Evolutionary conservation across 345 rosid genomes (phyloP).

Genomic region (Aquilaria sinensis): DNA sequence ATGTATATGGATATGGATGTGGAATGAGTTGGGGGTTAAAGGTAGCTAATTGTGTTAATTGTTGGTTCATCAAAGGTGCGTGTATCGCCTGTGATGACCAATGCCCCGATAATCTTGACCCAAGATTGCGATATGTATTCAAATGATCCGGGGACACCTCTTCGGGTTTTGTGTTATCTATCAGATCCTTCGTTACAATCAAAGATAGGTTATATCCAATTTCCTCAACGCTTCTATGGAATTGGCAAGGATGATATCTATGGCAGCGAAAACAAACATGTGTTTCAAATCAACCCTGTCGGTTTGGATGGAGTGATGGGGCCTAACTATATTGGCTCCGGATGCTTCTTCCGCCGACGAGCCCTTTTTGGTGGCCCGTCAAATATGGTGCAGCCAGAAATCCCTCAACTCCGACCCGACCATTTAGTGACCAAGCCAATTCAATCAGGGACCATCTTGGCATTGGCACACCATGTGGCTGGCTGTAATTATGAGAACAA

Average conservation of each 20-base stretch:
- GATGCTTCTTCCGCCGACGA: constrained; percentile 52
- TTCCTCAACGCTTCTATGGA: constrained; percentile 57
- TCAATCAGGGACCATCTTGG: constrained; percentile 16
- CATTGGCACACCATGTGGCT: constrained; percentile 44
- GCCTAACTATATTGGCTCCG: constrained; percentile 43
- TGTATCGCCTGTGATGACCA: constrained; percentile 62
- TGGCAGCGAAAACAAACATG: constrained; percentile 27
- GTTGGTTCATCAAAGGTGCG: constrained; percentile 35
- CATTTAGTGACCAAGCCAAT: constrained; percentile 23
- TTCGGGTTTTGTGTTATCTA: constrained; percentile 44
- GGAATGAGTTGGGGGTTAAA: no score
- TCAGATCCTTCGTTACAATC: constrained; percentile 28
- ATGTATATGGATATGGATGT: no score
- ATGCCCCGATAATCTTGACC: constrained; percentile 60
- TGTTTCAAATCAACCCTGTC: constrained; percentile 28
- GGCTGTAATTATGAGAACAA: constrained; percentile 41
- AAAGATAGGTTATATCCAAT: constrained; percentile 43
- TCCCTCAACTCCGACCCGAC: constrained; percentile 28
- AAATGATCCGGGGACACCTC: constrained; percentile 51
- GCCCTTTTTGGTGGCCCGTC: constrained; percentile 47
- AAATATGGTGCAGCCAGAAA: constrained; percentile 19
- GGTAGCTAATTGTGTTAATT: no score
- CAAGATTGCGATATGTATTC: constrained; percentile 84
- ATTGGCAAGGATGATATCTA: constrained; percentile 52
- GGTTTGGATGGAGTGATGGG: constrained; percentile 51